phyloP scores from a whole-genome alignment of 73 alveolate species.

The Paramecium octaurelia region DNA sequence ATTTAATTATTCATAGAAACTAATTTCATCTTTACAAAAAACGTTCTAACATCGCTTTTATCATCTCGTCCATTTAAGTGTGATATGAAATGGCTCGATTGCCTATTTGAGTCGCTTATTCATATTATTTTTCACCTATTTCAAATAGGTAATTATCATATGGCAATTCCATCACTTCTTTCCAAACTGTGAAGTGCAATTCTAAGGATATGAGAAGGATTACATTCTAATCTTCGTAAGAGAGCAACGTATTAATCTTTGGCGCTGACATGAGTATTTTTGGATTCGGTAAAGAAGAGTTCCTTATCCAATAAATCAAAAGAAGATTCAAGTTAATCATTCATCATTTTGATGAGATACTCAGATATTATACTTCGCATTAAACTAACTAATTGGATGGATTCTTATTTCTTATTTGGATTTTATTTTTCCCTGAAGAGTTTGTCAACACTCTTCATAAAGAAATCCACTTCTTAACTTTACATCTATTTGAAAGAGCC shows the following conservation, averaged over 20 bases:
- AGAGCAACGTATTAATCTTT: not conserved
- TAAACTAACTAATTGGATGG: not conserved
- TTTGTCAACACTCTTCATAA: constrained; percentile 31
- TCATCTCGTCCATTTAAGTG: not conserved
- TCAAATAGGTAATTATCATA: not conserved
- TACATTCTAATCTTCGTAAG: not conserved
- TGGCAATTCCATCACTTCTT: not conserved
- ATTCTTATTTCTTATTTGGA: not conserved
- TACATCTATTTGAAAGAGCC: not conserved
- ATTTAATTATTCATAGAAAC: not conserved
- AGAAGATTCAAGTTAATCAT: not conserved
- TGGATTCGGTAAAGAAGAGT: constrained; percentile 15
- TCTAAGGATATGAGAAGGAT: not conserved
- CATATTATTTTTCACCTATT: not conserved
- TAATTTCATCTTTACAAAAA: not conserved
- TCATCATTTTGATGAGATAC: not conserved
- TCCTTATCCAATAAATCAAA: constrained; percentile 39
- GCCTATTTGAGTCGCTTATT: not conserved
- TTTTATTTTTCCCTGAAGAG: not conserved
- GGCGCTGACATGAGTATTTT: not conserved
- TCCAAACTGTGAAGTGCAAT: not conserved
- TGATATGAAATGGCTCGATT: not conserved
- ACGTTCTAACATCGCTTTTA: not conserved
- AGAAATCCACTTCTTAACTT: not conserved
- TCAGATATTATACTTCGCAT: not conserved